These are phyloP conservation scores for Malassezia pachydermatis DNA, from an alignment of 1,284 basidiomycete species.

Conservation along the genomic window DNA sequence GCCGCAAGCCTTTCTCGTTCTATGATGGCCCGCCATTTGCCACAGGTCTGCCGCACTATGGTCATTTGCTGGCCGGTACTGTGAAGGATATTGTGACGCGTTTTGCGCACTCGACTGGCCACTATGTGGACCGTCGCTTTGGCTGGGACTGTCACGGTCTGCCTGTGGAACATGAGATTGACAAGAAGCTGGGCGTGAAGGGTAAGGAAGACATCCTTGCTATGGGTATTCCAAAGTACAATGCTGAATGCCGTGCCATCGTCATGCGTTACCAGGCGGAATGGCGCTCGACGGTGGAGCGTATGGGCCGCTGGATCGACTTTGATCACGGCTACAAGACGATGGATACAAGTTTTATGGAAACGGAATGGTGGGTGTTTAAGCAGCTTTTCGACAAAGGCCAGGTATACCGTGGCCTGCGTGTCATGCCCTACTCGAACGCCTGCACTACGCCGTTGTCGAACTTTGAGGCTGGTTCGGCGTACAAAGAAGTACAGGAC, in stretches of 20 bases:
- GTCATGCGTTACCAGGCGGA: conserved; percentile 94
- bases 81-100: conserved; percentile 98
- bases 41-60: conserved; percentile 92
- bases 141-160: conserved; percentile 99
- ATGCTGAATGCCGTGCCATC: conserved; percentile 88
- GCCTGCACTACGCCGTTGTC: conserved; percentile 91
- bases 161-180: conserved; percentile 98
- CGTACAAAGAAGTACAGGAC: conserved; percentile 88
- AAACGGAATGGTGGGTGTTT: conserved; percentile 99
- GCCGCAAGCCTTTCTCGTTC: conserved; percentile 79
- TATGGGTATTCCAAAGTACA: conserved; percentile 96
- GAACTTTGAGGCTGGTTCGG: conserved; percentile 91
- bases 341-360: conserved; percentile 86
- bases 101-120: conserved; percentile 84
- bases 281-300: conserved; percentile 88
- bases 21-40: conserved; percentile 98
- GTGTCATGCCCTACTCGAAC: conserved; percentile 97
- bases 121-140: conserved; percentile 87
- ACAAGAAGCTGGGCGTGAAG: conserved; percentile 87
- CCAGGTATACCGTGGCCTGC: conserved; percentile 85
- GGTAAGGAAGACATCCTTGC: conserved; percentile 85
- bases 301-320: conserved; percentile 99
- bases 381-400: conserved; percentile 78
- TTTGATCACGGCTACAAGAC: conserved; percentile 99
- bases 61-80: conserved; percentile 57